phyloP scores from a whole-genome alignment of 2,329 filamentous ascomycete genomes.

The Ophiostoma quercus region DNA sequence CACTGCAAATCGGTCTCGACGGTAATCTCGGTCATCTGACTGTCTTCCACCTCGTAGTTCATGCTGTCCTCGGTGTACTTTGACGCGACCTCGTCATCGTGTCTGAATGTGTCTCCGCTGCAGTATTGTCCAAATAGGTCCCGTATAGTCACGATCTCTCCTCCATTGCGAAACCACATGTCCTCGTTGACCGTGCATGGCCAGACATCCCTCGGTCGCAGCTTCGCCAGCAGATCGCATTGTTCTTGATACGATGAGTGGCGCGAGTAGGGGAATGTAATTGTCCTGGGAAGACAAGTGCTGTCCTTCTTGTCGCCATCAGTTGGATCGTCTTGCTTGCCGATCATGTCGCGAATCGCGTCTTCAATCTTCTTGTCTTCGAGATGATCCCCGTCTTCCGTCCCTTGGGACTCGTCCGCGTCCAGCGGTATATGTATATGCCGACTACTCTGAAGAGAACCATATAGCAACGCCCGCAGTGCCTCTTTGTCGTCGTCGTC shows the following conservation, averaged over 20 bases:
- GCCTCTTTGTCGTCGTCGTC: background rate
- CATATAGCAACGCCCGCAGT: constrained; percentile 29
- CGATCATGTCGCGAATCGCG: background rate
- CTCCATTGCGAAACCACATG: constrained; percentile 55
- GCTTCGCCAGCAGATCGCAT: constrained; percentile 60
- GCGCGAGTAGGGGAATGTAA: constrained; percentile 76
- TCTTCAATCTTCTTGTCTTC: constrained; percentile 5
- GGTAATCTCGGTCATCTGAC: background rate
- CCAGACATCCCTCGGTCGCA: constrained; percentile 71
- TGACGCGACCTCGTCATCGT: constrained; percentile 46
- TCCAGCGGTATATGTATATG: constrained; percentile 36
- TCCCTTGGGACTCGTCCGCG: constrained; percentile 17
- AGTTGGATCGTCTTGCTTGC: background rate
- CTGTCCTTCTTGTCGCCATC: background rate
- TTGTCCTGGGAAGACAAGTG: constrained; percentile 27
- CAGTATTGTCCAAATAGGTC: constrained; percentile 68
- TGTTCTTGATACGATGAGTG: constrained; percentile 84
- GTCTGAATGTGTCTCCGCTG: constrained; percentile 53
- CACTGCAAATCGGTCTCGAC: background rate
- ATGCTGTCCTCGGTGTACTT: background rate
- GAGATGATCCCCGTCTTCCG: background rate
- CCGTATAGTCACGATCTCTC: constrained; percentile 51
- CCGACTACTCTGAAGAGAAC: constrained; percentile 30
- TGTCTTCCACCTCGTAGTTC: background rate
- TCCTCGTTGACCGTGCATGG: constrained; percentile 68